Evolutionary conservation across 2,329 filamentous ascomycete species (phyloP), one percentile per base, ranked within the genome.

Genomic region (Colletotrichum sp.): DNA sequence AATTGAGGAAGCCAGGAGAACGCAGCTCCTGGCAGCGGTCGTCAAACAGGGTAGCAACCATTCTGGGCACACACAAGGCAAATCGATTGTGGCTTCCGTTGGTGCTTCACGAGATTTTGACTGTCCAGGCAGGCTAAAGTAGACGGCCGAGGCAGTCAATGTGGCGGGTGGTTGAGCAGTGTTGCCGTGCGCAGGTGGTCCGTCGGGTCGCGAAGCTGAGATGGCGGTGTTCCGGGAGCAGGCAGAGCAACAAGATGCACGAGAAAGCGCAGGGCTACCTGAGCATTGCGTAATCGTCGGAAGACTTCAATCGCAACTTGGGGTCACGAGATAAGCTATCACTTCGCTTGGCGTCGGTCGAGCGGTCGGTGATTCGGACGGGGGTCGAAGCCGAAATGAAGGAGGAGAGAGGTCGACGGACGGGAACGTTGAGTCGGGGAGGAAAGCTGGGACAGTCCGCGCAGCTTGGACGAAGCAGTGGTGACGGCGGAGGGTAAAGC

Each of bases 1-100:
- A 86, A 80, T 91, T 90, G 73, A 90, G 84, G 80, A 90, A 88
- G 72, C 88, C 88, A 19, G 90, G 88, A 77, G 88, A 83, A 76
- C 88, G 87, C 75, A 91, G 87, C 77, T 85, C 85, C 78, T 90
- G 88, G 82, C 90, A 92, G 74, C 85, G 85, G 75, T 85, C 83
- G 32, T 78, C 74, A n/a, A 75, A 75, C 27, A 75, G 16, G 6
- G 74, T 75, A 27, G 71, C 44, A 36, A 75, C 64, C 74, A 75
- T 75, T 6, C 27, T 65, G 15, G 34, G 34, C 55, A 36, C 27
- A 16, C 27, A 25, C 28, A 19, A 34, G 5, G 65, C 28, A 34
- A 13, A 7, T n/a, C 19, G 15, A 36, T n/a, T 34, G 65, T 22
- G 27, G 25, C 34, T 30, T 48, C 32, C 12, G 44, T 32, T 55